Evolutionary conservation across 176 grass and related monocot genomes (phyloP), one percentile per base, ranked within the genome.

Genomic region (Carex scoparia): DNA sequence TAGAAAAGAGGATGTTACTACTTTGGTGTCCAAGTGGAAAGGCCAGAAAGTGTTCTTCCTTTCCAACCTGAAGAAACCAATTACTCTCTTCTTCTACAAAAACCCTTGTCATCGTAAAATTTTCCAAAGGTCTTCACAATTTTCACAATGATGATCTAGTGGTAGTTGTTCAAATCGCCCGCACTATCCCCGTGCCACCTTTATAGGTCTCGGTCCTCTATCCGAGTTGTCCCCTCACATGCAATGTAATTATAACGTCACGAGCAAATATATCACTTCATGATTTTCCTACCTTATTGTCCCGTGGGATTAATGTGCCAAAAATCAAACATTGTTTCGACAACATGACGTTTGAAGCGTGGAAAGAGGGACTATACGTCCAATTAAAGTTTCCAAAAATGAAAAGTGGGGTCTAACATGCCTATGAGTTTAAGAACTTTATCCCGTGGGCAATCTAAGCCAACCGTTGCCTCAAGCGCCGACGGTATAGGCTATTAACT

Each of bases 61-160:
- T 59, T 88, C 87, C 87, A 88, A 7, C 87, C 87, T 81, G 87
- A 38, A 88, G 73, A 31, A 88, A 51, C 87, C 87, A 88, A 51
- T 79, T 23, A 84, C 23, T 72, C 14, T 85, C 87, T 88, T 88
- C 87, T 84, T 88, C 87, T 10, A 54, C n/a, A 40, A 85, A 77
- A 37, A 88, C 68, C 42, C 72, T 73, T 80, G 82, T 70, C 61
- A 28, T 63, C 23, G 23, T 23, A 85, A 79, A 46, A 14, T 42
- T 55, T 66, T 80, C 13, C 54, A 1, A 88, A 69, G 13, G 55
- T 84, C 5, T 88, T 23, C 11, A 10, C 74, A 81, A 85, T 79
- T 70, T 85, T 84, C 72, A 88, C 79, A 79, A 88, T 88, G 18
- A 11, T 79, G 73, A 61, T 88, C 48, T 19, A 85, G 62, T 32